Base-by-base conservation (phyloP, 495 filamentous ascomycete genomes). In the Friedmanniomyces endolithicus region DNA sequence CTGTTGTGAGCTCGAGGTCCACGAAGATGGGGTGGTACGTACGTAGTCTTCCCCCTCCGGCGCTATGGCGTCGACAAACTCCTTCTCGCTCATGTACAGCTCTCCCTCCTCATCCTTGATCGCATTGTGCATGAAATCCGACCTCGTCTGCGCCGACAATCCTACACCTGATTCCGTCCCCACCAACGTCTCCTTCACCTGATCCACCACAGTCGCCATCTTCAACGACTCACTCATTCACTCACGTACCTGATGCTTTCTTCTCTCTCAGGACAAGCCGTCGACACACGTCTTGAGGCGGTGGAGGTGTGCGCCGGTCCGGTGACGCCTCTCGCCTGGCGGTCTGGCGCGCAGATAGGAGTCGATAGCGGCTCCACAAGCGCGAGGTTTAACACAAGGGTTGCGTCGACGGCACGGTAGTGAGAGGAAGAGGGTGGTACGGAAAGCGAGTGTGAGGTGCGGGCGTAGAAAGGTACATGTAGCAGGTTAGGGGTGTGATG, bases 31-130 rank as follows among this genome's bases (percentile, higher is more conserved):
- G 16, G 50, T 23, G 24, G 39, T 56, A 66, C 86, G 77, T 68
- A 96, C 89, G 71, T 92, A 97, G 75, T 96, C 87, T 66, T 95
- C 88, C 27, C 78, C 73, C 24, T 79, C 78, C 0, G 92, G 94
- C 54, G 90, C 90, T 71, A 98, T 82, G 9, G 90, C 92, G 58
- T 87, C 75, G 53, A 97, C 78, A 64, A 98, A 98, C 63, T 90
- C 80, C 9, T 90, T 81, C 53, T 84, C 78, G 40, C 74, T 81
- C 82, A 98, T 86, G 63, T 77, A 88, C 46, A 77, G 67, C 63
- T 95, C 87, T 41, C 86, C 92, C 56, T 76, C 72, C 48, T 83
- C 76, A 65, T 94, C 84, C 63, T 83, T 84, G 62, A 73, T 72
- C 16, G 92, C 86, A 77, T 92, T 75, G 59, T 78, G 82, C 53